Evolutionary conservation across 116 monocot genomes (phyloP).

Genomic region (Zostera marina): DNA sequence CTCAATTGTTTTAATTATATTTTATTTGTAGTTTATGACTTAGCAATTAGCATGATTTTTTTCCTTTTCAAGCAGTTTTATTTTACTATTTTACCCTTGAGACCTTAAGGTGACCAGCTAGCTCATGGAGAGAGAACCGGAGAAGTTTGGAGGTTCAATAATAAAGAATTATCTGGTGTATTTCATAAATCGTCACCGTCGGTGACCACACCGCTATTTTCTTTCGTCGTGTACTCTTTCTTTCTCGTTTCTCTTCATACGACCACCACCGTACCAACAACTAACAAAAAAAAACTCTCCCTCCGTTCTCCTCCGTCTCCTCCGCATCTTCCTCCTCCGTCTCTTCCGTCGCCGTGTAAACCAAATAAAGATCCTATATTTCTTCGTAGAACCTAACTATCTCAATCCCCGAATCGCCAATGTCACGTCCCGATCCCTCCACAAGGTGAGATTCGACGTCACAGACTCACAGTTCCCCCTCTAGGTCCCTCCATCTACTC

Average conservation of each 20-base stretch:
- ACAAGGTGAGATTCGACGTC: not conserved
- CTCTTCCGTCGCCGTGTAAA: not conserved
- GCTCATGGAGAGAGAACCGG: too few species aligned
- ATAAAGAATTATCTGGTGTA: too few species aligned
- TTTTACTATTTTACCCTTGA: too few species aligned
- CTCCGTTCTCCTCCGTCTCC: not conserved
- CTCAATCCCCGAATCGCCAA: not conserved
- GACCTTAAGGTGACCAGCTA: too few species aligned
- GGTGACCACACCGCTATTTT: not conserved
- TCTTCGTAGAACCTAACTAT: not conserved
- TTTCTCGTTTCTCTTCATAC: too few species aligned
- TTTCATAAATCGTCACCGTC: not conserved
- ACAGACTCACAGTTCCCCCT: too few species aligned
- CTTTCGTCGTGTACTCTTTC: not conserved
- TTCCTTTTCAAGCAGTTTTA: too few species aligned
- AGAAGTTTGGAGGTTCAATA: too few species aligned
- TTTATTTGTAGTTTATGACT: too few species aligned
- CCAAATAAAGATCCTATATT: not conserved
- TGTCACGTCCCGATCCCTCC: not conserved
- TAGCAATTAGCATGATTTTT: too few species aligned
- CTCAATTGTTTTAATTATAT: too few species aligned
- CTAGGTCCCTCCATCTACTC: too few species aligned
- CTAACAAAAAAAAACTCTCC: not conserved
- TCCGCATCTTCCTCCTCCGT: not conserved
- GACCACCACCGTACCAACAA: not conserved